These are phyloP conservation scores for Dothiorella sarmentorum DNA, from an alignment of 2,329 filamentous ascomycete genomes.

Conservation along the genomic window DNA sequence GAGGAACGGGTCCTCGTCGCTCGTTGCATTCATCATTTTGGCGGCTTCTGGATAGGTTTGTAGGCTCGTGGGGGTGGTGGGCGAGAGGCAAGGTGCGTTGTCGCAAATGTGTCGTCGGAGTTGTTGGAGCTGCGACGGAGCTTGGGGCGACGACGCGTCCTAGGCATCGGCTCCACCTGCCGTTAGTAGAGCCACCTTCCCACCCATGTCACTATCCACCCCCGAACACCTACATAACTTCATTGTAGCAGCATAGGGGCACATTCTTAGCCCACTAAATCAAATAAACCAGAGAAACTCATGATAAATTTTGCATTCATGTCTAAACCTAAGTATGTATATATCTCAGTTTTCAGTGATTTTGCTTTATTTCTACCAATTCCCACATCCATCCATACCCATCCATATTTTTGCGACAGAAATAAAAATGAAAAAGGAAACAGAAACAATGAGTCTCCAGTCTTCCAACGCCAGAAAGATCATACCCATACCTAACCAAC, in stretches of 20 bases:
- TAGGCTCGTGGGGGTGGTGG: too few species aligned
- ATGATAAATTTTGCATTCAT: not conserved
- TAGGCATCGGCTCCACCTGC: not conserved
- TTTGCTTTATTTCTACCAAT: not conserved
- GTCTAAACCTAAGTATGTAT: not conserved
- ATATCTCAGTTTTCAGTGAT: not conserved
- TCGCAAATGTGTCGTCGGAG: conserved; percentile 3
- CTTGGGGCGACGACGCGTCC: conserved; percentile 2
- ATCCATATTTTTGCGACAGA: too few species aligned
- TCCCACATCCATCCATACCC: not conserved
- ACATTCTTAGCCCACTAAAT: too few species aligned
- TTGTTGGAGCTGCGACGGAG: conserved; percentile 6
- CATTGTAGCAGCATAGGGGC: too few species aligned
- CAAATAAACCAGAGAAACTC: too few species aligned
- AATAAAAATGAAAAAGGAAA: not conserved
- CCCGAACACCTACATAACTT: too few species aligned
- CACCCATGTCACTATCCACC: not conserved
- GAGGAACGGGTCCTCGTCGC: conserved; percentile 48
- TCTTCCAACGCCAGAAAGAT: too few species aligned
- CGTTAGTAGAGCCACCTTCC: not conserved
- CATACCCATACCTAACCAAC: too few species aligned
- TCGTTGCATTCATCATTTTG: conserved; percentile 37
- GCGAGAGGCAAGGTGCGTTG: not conserved
- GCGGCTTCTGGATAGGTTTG: not conserved
- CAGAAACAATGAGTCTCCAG: not conserved